Evolutionary conservation across 2,329 filamentous ascomycete species (phyloP).

Genomic region (Stagonosporopsis rhizophila): DNA sequence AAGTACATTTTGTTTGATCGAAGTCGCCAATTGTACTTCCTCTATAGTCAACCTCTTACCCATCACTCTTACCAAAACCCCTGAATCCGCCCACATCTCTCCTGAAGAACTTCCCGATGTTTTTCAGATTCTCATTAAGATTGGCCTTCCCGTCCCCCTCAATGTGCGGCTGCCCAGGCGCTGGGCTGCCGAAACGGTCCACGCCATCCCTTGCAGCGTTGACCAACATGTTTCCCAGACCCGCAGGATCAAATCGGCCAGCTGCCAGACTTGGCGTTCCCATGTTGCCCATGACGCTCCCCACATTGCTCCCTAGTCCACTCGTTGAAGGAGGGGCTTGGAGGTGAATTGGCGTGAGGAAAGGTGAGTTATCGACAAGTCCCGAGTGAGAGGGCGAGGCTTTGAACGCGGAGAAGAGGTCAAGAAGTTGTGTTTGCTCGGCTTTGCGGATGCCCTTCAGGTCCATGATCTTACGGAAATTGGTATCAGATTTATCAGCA

Average conservation of each 20-base stretch:
- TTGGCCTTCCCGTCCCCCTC: constrained; percentile 62
- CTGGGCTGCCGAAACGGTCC: constrained; percentile 72
- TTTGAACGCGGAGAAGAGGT: constrained; percentile 89
- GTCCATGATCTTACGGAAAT: constrained; percentile 96
- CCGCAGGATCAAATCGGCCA: constrained; percentile 75
- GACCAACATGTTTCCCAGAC: constrained; percentile 85
- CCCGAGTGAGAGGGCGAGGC: constrained; percentile 70
- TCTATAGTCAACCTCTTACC: constrained; percentile 9
- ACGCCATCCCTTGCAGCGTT: constrained; percentile 86
- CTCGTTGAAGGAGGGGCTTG: constrained; percentile 53
- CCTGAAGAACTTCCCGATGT: constrained; percentile 95
- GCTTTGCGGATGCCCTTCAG: constrained; percentile 86
- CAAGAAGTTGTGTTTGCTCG: constrained; percentile 82
- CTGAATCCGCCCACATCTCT: constrained; percentile 72
- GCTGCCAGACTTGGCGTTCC: constrained; percentile 48
- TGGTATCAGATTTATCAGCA: constrained; percentile 87
- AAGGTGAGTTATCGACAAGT: constrained; percentile 55
- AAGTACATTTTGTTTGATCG: too few species aligned
- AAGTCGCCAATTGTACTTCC: neutral
- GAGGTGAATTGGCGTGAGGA: constrained; percentile 49
- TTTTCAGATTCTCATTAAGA: constrained; percentile 92
- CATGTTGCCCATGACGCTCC: constrained; percentile 51
- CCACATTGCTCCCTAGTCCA: constrained; percentile 46
- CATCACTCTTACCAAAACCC: constrained; percentile 47
- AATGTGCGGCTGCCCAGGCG: constrained; percentile 41